Percentiles rank a stretch among this genome's conserved stretches.
These are phyloP conservation scores for Juncus effusus DNA, from an alignment of 176 grass and related monocot genomes.

Conservation along the genomic window DNA sequence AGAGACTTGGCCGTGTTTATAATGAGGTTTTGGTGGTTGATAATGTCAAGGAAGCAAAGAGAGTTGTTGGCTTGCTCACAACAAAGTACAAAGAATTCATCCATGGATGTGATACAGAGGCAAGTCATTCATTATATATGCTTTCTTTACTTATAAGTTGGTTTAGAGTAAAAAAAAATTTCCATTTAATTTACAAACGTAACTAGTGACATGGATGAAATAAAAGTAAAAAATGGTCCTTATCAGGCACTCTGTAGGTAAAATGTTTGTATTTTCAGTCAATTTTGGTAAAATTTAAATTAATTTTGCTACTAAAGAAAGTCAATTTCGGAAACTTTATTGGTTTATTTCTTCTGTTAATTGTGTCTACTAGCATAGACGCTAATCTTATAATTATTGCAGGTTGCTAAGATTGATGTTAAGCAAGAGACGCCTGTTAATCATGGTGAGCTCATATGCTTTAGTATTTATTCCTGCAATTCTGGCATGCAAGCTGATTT, in stretches of 20 bases:
- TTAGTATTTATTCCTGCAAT: slow-evolving; percentile 48
- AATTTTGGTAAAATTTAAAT: too few species aligned
- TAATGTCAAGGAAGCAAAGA: slow-evolving; percentile 19
- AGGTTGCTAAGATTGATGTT: slow-evolving; percentile 47
- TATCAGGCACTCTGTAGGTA: too few species aligned
- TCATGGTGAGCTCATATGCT: slow-evolving; percentile 55
- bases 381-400: slow-evolving; percentile 5
- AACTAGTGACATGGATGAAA: too few species aligned
- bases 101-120: slow-evolving; percentile 29
- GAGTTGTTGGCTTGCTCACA: slow-evolving; percentile 28
- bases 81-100: slow-evolving; percentile 27
- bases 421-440: slow-evolving; percentile 45
- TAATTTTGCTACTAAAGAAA: too few species aligned
- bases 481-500: slow-evolving; percentile 55
- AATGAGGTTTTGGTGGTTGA: slow-evolving; percentile 23
- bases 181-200: too few species aligned
- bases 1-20: slow-evolving; percentile 19
- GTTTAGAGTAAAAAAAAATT: too few species aligned
- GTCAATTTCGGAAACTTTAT: too few species aligned
- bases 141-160: neutral
- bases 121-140: slow-evolving; percentile 9
- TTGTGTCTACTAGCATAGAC: neutral
- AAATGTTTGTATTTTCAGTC: too few species aligned
- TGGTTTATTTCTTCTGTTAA: neutral
- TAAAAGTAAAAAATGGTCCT: too few species aligned